Evolutionary conservation across 805 yeast species (phyloP).

Genomic region (Maudiozyma serrabonitensis): DNA sequence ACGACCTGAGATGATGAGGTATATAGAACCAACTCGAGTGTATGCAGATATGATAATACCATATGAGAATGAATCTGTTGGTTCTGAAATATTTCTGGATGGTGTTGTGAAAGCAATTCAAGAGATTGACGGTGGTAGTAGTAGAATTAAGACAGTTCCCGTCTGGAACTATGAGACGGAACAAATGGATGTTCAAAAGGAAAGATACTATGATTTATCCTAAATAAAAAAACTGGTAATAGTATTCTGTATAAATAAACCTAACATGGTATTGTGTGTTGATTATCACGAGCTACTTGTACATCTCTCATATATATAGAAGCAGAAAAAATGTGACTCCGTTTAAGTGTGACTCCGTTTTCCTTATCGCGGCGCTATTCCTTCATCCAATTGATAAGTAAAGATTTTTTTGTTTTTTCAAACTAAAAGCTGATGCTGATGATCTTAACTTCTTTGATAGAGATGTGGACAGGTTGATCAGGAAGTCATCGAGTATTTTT

Average conservation of each 20-base stretch:
- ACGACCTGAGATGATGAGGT: slow-evolving; percentile 25
- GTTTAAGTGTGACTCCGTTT: background rate
- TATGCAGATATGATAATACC: slow-evolving; percentile 28
- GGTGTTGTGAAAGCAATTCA: slow-evolving; percentile 26
- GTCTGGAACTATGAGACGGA: slow-evolving; percentile 25
- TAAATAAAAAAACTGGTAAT: background rate
- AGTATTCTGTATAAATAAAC: too few species aligned
- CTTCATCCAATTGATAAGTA: background rate
- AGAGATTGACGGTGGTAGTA: slow-evolving; percentile 8
- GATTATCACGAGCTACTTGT: too few species aligned
- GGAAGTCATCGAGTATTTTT: too few species aligned
- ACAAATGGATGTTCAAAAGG: slow-evolving; percentile 24
- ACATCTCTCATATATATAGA: too few species aligned
- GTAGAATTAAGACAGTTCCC: slow-evolving; percentile 6
- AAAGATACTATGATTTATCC: slow-evolving; percentile 24
- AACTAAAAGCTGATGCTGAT: too few species aligned
- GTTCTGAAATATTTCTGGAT: slow-evolving; percentile 23
- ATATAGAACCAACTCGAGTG: slow-evolving; percentile 24
- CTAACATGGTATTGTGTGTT: too few species aligned
- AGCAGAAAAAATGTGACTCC: background rate
- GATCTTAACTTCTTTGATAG: too few species aligned
- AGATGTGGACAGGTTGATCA: too few species aligned
- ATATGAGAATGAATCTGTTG: slow-evolving; percentile 19
- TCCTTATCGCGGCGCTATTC: background rate
- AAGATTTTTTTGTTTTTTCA: too few species aligned